Evolutionary conservation across 2,329 filamentous ascomycete species (phyloP).

Genomic region (Talaromyces pinophilus): DNA sequence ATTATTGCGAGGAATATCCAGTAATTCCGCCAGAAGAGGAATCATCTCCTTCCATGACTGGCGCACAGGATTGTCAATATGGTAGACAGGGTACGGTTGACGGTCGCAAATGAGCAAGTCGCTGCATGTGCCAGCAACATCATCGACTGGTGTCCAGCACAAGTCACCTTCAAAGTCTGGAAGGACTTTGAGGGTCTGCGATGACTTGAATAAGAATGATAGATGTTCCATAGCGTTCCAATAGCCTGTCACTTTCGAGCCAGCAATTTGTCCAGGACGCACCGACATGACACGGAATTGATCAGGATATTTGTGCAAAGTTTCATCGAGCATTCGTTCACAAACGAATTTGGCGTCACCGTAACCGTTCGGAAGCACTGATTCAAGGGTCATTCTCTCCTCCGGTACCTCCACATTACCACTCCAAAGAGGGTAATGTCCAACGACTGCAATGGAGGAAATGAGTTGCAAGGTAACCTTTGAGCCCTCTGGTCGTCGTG

Average conservation of each 20-base stretch:
- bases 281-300: slow-evolving; percentile 49
- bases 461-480: slow-evolving; percentile 44
- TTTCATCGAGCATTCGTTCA: slow-evolving; percentile 54
- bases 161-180: slow-evolving; percentile 47
- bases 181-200: slow-evolving; percentile 48
- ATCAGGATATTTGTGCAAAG: slow-evolving; percentile 46
- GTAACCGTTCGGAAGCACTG: slow-evolving; percentile 52
- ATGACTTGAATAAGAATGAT: slow-evolving; percentile 53
- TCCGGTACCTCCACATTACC: slow-evolving; percentile 46
- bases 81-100: slow-evolving; percentile 41
- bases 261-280: slow-evolving; percentile 57
- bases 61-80: slow-evolving; percentile 49
- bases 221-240: slow-evolving; percentile 60
- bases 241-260: slow-evolving; percentile 51
- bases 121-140: slow-evolving; percentile 36
- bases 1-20: slow-evolving; percentile 34
- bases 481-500: slow-evolving; percentile 19
- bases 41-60: slow-evolving; percentile 46
- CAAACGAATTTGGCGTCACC: slow-evolving; percentile 56
- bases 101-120: slow-evolving; percentile 37
- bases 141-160: slow-evolving; percentile 53
- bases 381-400: slow-evolving; percentile 40
- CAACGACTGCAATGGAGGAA: slow-evolving; percentile 47
- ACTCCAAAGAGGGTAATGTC: slow-evolving; percentile 33
- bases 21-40: slow-evolving; percentile 35